A percentile compares a stretch with the other conserved stretches of the same genome.
Conservation (phyloP, 2,329 filamentous ascomycete genomes). For the Venturia effusa region DNA sequence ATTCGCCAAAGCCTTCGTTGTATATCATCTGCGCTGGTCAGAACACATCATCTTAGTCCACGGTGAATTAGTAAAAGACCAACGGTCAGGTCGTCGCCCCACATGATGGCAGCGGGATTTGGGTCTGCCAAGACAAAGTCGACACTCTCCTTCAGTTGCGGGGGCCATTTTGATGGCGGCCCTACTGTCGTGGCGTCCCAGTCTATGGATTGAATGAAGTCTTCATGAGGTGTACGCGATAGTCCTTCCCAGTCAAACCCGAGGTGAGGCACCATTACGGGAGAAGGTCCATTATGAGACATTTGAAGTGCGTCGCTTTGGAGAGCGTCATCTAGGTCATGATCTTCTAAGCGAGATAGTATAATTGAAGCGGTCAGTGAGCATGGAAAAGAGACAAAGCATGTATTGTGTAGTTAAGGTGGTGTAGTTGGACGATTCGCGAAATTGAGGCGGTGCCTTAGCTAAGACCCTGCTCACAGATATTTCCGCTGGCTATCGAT, state of each 20-base stretch:
- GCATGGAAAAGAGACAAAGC: not conserved
- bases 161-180: not conserved
- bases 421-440: no score
- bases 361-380: not conserved
- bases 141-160: not conserved
- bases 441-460: not conserved
- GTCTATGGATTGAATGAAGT: not conserved
- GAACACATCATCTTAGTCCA: not conserved
- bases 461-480: no score
- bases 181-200: not conserved
- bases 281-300: not conserved
- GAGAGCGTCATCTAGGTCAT: not conserved
- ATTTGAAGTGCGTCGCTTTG: not conserved
- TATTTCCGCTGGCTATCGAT: no score
- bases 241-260: conserved; percentile 1
- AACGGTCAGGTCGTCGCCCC: conserved; percentile 3
- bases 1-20: conserved; percentile 4
- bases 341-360: not conserved
- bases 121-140: conserved; percentile 5
- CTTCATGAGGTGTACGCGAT: not conserved
- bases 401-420: no score
- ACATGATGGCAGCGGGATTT: not conserved
- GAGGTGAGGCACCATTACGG: not conserved
- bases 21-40: conserved; percentile 6
- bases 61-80: not conserved